Percentiles rank a stretch among this genome's conserved stretches.
These are phyloP conservation scores for Podaxis carcinomalis DNA, from an alignment of 768 basidiomycete genomes.

Conservation along the genomic window DNA sequence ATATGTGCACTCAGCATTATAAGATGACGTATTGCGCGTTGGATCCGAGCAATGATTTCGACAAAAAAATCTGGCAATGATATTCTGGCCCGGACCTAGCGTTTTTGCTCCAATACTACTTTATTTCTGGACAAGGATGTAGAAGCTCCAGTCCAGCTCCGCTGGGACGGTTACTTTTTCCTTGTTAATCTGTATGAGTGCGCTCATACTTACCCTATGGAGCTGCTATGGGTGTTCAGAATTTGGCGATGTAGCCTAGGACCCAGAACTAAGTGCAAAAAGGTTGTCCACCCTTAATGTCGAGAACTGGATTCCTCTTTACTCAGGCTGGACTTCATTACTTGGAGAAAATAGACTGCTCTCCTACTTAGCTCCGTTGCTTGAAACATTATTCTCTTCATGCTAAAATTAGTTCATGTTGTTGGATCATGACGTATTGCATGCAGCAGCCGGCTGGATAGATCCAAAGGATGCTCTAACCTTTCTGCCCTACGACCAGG, in stretches of 20 bases:
- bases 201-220: not conserved
- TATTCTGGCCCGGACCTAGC: not conserved
- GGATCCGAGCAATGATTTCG: not conserved
- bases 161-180: not conserved
- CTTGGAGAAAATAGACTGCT: not conserved
- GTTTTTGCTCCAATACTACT: not conserved
- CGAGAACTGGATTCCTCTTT: not conserved
- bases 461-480: no score
- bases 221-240: not conserved
- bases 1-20: not conserved
- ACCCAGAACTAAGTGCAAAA: not conserved
- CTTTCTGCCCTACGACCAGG: no score
- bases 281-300: not conserved
- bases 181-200: not conserved
- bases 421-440: no score
- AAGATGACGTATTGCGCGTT: not conserved
- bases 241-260: not conserved
- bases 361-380: not conserved
- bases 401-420: no score
- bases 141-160: not conserved
- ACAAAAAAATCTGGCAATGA: not conserved
- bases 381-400: no score
- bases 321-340: not conserved
- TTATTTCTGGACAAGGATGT: not conserved
- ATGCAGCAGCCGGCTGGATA: no score